Evolutionary conservation across 2,329 filamentous ascomycete genomes (phyloP), one percentile per base, ranked within the genome.

Genomic region (Paraphoma sp.): DNA sequence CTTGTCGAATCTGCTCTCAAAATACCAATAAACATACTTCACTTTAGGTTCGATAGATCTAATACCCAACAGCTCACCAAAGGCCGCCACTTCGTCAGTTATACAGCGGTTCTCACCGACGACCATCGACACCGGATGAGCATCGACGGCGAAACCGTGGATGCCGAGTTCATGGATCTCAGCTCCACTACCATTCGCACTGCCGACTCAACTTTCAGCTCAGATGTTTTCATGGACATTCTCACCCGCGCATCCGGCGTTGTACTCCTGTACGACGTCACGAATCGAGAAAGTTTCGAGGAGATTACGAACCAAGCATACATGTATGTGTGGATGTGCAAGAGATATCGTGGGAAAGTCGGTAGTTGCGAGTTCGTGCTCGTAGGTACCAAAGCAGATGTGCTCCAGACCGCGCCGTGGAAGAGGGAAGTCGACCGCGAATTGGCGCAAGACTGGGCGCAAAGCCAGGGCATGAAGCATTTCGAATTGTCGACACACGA

Each of bases 211-310:
- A 45, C 38, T 7, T 40, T 63, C 23, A 30, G 38, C 23, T 16
- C 45, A 1, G 43, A 51, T 2, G 31, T 64, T 29, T 63, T 65
- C 16, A 33, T 61, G 12, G 18, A 23, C 1, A 52, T 51, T 3
- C 48, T 72, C 8, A 17, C 31, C 1, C 11, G 51, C 0, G 65
- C 69, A 2, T 53, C 64, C 38, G 72, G 69, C 7, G 33, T 75
- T 3, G 57, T 74, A 1, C 48, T 76, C 2, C 44, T 76, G 1
- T 76, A 72, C 51, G 70, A 73, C 38, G 55, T 74, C 6, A 73
- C 69, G 5, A 53, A 29, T 29, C 28, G 43, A 10, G 38, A 43
- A 28, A 71, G 60, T n/a, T 74, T 69, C 38, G 60, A 70, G 1
- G 38, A 57, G 4, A 45, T 73, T 9, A 69, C 57, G 1, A 48